phyloP scores from a whole-genome alignment of 495 filamentous ascomycete species.

The Stereocaulon alpinum region DNA sequence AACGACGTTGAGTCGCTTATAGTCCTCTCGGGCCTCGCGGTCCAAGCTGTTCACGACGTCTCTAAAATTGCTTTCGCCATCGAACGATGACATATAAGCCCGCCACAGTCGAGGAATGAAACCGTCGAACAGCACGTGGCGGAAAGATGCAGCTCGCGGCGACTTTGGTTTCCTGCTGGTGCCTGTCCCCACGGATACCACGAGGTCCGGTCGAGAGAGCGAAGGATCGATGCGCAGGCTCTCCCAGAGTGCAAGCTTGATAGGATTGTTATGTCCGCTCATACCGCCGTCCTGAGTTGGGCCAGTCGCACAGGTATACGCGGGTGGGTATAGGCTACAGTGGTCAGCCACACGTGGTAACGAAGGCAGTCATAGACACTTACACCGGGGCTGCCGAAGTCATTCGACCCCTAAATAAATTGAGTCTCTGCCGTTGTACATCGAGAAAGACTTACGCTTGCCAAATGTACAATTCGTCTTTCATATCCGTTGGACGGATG shows the following conservation, averaged over 20 bases:
- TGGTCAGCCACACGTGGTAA: no score
- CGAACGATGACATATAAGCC: neutral
- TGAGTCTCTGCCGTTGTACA: no score
- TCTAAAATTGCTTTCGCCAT: neutral
- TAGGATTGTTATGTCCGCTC: no score
- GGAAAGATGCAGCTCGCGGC: neutral
- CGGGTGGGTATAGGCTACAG: no score
- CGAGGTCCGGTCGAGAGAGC: no score
- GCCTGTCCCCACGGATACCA: no score
- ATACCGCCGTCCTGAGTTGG: no score
- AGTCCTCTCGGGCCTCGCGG: neutral
- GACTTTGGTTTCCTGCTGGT: no score
- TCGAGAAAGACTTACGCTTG: conserved; percentile 19
- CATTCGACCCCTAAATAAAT: conserved; percentile 21
- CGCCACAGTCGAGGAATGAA: neutral
- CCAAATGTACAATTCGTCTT: conserved; percentile 20
- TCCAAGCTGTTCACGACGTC: neutral
- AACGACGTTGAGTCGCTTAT: neutral
- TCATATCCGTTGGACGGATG: conserved; percentile 10
- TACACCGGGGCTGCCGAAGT: conserved; percentile 26
- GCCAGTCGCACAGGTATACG: no score
- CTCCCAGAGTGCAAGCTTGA: no score
- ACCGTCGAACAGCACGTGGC: neutral
- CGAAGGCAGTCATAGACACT: no score
- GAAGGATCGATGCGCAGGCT: no score